Evolutionary conservation across 2,329 filamentous ascomycete genomes (phyloP).

Genomic region (Calonectria naviculata): DNA sequence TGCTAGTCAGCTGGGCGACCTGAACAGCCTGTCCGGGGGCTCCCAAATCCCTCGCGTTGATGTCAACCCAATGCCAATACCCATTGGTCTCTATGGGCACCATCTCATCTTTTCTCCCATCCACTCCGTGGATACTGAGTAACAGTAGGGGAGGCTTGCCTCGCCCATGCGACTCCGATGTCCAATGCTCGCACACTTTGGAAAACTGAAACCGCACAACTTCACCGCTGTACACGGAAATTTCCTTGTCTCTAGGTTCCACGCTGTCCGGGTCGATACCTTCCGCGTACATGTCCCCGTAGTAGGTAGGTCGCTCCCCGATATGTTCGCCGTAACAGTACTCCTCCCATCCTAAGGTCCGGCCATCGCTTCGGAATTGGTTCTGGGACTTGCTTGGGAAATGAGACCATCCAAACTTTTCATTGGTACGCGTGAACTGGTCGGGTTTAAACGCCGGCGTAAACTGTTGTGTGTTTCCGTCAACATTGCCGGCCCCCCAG

Average conservation of each 20-base stretch:
- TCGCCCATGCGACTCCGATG: constrained; percentile 72
- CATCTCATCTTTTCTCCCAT: constrained; percentile 75
- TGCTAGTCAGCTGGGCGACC: constrained; percentile 68
- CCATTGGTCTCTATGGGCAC: constrained; percentile 82
- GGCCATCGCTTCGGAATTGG: constrained; percentile 82
- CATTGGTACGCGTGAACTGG: constrained; percentile 73
- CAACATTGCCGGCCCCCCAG: constrained; percentile 87
- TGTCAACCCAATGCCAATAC: constrained; percentile 84
- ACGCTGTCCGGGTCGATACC: constrained; percentile 69
- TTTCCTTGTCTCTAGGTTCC: constrained; percentile 60
- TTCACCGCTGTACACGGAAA: constrained; percentile 67
- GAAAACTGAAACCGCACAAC: constrained; percentile 83
- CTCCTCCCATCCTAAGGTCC: constrained; percentile 79
- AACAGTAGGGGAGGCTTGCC: constrained; percentile 77
- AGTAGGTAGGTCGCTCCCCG: constrained; percentile 61
- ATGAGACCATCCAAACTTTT: constrained; percentile 83
- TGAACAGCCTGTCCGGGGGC: constrained; percentile 75
- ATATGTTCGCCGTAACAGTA: constrained; percentile 75
- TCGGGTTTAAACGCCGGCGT: constrained; percentile 74
- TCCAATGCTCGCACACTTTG: constrained; percentile 86
- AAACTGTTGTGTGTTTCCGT: constrained; percentile 65
- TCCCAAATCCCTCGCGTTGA: constrained; percentile 74
- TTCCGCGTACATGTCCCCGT: constrained; percentile 57
- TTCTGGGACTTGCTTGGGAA: constrained; percentile 76
- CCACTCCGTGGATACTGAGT: constrained; percentile 72